Conservation (phyloP, 2,329 filamentous ascomycete species). For the Cladobotryum mycophilum region DNA sequence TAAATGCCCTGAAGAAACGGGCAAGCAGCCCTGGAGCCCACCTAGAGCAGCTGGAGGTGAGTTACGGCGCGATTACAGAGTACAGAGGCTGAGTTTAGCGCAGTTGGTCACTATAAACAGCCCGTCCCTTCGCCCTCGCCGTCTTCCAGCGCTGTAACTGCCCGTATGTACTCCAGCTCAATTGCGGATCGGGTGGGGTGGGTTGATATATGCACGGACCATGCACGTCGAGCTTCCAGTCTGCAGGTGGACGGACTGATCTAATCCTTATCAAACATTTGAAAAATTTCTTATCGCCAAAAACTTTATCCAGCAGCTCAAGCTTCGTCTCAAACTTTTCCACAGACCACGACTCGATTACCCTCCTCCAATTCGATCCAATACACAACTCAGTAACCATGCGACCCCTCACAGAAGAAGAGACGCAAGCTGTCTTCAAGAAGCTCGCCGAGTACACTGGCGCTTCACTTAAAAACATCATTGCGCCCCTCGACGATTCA, state of each 20-base stretch:
- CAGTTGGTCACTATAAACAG: no score
- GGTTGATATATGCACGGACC: not conserved
- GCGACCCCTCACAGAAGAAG: conserved; percentile 73
- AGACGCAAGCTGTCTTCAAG: conserved; percentile 76
- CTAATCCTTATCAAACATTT: not conserved
- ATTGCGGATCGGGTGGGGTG: not conserved
- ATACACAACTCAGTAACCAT: conserved; percentile 41
- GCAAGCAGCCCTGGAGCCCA: no score
- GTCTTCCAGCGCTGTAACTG: no score
- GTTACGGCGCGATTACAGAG: no score
- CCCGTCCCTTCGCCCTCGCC: no score
- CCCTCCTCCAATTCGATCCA: not conserved
- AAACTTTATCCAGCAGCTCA: not conserved
- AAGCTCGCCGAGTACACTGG: conserved; percentile 95
- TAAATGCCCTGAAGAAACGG: no score
- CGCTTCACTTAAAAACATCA: conserved; percentile 76
- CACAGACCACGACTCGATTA: not conserved
- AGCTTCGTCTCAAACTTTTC: not conserved
- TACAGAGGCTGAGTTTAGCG: no score
- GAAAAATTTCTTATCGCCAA: not conserved
- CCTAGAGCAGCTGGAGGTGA: no score
- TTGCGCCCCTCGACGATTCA: conserved; percentile 63
- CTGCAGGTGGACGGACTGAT: not conserved
- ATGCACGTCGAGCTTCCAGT: not conserved
- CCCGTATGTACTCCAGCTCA: no score